Evolutionary conservation across 2,329 filamentous ascomycete genomes (phyloP), one percentile per base, ranked within the genome.

Genomic region (Escovopsis sp.): DNA sequence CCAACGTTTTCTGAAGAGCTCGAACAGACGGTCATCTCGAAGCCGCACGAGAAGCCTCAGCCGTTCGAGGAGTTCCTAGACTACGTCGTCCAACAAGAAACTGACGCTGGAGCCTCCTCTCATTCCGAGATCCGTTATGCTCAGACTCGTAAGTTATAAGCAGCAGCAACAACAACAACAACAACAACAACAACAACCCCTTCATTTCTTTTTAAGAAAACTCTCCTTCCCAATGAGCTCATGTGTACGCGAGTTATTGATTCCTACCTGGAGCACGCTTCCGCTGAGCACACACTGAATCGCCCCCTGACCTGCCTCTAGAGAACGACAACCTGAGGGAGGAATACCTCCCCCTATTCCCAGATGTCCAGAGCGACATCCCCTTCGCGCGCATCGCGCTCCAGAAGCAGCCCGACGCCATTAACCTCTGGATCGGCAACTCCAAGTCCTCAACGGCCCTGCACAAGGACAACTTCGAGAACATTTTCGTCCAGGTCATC

Each of bases 391-490:
- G 79, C 25, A 77, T 85, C 46, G 83, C 83, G 0, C 71, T 89
- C 0, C 64, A 72, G 33, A 66, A 70, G 39, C 53, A 62, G 0
- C 81, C 84, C 0, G 84, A 91, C 47, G 84, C 84, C 12, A 72
- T 86, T 46, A 91, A 91, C 55, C 68, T 91, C 53, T 89, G 84
- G 84, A 76, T 91, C 39, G 84, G 84, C 41, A 83, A 84, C 60
- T 74, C 75, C 1, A 67, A 66, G 32, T 83, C 78, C 24, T 68
- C 73, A 1, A 88, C 84, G 0, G 79, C 81, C 0, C 58, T 88
- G 41, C 85, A 91, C 62, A 83, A 81, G 53, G 85, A 91, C 61
- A 83, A 83, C 52, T 89, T 88, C 57, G 84, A 91, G 58, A 91
- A 91, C 56, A 70, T 91, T 0, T 91, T 88, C 57, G 80, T 85